Evolutionary conservation across 2,329 filamentous ascomycete species (phyloP).

Genomic region (Fusarium ambrosium): DNA sequence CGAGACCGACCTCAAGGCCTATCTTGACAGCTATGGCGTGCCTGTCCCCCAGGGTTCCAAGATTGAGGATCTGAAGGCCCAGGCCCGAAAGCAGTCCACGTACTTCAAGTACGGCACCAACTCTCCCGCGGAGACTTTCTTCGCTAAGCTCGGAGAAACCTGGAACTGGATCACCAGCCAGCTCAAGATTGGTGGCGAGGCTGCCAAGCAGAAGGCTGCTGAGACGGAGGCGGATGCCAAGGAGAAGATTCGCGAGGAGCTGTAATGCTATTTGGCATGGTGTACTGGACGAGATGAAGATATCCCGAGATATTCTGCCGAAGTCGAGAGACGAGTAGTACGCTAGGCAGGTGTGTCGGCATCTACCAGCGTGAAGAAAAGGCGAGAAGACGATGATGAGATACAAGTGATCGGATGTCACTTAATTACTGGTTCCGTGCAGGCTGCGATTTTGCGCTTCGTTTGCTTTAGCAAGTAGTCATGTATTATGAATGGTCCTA

Average conservation of each 20-base stretch:
- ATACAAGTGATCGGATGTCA: neutral
- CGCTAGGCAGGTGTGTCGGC: neutral
- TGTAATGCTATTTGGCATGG: conserved; percentile 53
- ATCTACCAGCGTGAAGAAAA: neutral
- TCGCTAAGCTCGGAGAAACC: conserved; percentile 71
- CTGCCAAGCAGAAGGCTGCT: conserved; percentile 62
- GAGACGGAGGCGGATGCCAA: conserved; percentile 51
- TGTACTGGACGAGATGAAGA: neutral
- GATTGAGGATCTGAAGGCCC: conserved; percentile 76
- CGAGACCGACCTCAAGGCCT: conserved; percentile 79
- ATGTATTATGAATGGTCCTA: conserved; percentile 33
- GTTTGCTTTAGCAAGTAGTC: conserved; percentile 37
- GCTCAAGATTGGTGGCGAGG: conserved; percentile 62
- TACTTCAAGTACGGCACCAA: conserved; percentile 84
- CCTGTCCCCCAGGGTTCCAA: conserved; percentile 75
- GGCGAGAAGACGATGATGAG: neutral
- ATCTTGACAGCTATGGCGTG: conserved; percentile 84
- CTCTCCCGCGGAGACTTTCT: conserved; percentile 73
- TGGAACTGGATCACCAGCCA: conserved; percentile 67
- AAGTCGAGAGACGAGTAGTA: neutral
- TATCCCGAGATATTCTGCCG: neutral
- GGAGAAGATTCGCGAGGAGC: conserved; percentile 61
- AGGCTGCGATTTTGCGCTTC: conserved; percentile 4
- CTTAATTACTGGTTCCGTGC: neutral
- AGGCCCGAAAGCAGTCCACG: conserved; percentile 79